Conservation (phyloP, 805 yeast genomes). For the Blastobotrys mokoenaii region DNA sequence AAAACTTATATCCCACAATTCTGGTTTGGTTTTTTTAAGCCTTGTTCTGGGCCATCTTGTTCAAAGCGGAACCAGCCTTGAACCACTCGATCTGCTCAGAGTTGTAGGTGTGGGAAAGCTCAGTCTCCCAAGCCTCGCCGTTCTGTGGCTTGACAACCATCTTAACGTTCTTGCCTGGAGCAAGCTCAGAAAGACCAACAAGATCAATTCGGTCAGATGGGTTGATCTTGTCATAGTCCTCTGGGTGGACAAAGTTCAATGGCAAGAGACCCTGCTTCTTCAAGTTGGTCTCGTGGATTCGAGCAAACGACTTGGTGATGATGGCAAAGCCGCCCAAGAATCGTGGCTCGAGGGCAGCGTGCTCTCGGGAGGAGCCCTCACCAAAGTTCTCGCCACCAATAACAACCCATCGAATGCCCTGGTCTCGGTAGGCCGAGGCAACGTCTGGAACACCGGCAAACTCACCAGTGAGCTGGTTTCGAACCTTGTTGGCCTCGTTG, state of each 20-base stretch:
- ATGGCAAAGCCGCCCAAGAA: conserved; percentile 97
- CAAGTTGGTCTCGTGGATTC: conserved; percentile 99
- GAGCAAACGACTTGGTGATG: conserved; percentile 95
- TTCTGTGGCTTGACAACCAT: conserved; percentile 65
- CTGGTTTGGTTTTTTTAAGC: conserved; percentile 3
- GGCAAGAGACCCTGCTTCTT: conserved; percentile 99
- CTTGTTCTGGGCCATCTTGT: conserved; percentile 62
- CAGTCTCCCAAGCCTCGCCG: conserved; percentile 81
- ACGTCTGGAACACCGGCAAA: conserved; percentile 95
- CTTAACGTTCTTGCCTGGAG: conserved; percentile 88
- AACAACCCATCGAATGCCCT: conserved; percentile 92
- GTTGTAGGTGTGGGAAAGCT: conserved; percentile 95
- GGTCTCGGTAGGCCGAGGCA: conserved; percentile 89
- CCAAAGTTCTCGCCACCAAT: conserved; percentile 98
- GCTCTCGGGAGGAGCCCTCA: conserved; percentile 99
- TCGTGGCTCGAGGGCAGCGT: conserved; percentile 99
- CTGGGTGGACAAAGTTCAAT: conserved; percentile 82
- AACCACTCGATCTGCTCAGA: conserved; percentile 97
- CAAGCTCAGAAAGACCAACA: conserved; percentile 69
- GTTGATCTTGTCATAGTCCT: conserved; percentile 88
- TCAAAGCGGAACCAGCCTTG: conserved; percentile 97
- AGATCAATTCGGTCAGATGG: conserved; percentile 86
- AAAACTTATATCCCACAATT: too few species aligned
- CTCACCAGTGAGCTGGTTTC: conserved; percentile 85
- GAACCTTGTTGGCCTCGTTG: conserved; percentile 85